Evolutionary conservation across 352 stramenopile genomes (phyloP).

Genomic region (Thalassiosira mediterranea): DNA sequence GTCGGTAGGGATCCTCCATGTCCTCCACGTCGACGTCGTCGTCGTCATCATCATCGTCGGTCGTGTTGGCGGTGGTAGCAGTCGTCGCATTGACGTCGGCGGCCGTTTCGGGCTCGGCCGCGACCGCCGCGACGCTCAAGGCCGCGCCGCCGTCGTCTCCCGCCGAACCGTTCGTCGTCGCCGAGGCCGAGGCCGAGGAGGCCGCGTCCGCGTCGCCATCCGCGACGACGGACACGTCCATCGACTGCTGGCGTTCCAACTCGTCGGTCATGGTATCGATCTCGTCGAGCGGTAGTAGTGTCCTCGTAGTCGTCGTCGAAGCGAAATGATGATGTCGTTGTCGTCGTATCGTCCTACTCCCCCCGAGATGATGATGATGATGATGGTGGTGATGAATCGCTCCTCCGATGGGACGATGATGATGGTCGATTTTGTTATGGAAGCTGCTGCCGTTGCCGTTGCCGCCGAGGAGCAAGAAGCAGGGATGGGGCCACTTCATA

Average conservation of each 20-base stretch:
- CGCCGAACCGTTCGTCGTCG: neutral
- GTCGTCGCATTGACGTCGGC: neutral
- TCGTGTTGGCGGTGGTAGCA: neutral
- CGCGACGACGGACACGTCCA: neutral
- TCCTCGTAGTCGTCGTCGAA: neutral
- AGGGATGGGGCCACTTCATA: neutral
- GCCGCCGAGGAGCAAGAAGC: neutral
- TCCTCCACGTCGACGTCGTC: neutral
- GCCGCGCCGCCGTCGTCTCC: no score
- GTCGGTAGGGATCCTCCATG: neutral
- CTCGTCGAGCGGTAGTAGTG: neutral
- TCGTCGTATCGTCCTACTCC: no score
- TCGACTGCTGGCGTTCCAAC: neutral
- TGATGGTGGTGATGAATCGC: neutral
- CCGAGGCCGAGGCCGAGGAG: neutral
- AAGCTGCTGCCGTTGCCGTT: neutral
- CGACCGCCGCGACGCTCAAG: no score
- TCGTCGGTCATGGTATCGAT: neutral
- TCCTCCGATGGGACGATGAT: neutral
- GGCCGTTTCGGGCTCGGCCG: neutral
- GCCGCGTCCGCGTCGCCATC: neutral
- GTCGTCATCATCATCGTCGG: neutral
- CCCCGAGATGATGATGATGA: no score
- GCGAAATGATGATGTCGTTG: neutral
- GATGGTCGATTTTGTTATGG: no score